Evolutionary conservation across 148 eudicot genomes (phyloP), one percentile per base, ranked within the genome.

Genomic region (Silene uniflora): DNA sequence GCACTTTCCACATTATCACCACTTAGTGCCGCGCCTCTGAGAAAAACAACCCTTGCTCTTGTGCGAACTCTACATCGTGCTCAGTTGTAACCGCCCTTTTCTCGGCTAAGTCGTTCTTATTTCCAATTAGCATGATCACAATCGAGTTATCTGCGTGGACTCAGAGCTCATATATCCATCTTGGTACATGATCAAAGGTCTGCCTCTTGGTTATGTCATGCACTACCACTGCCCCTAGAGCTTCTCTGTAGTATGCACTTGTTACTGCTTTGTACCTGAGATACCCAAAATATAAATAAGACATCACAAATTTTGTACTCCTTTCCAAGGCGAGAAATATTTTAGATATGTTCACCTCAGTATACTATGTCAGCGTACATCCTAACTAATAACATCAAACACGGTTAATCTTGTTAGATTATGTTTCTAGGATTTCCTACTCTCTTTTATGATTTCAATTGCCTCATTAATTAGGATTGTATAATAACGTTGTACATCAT

Each of bases 181-280:
- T 83, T 0, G 87, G 89, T 5, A 90, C 92, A 16, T 91, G 92
- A 78, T 91, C 97, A 66, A 91, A 91, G 4, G 87, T 80, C 63
- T 87, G 91, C 39, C 94, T 77, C 67, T 90, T 90, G 10, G 91
- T 90, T 62, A 89, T 87, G 82, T 91, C 97, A 77, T 91, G 89
- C 44, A 89, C 93, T 62, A 91, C 80, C 76, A 91, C 84, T 39
- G 97, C 97, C 55, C 97, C 97, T 24, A 91, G 73, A 61, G 97
- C 97, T 23, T 94, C 97, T 75, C 97, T 85, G 83, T 91, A 91
- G 80, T 91, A 91, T 71, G 97, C 97, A 79, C 97, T 91, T 76
- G 97, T 91, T 62, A 91, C 97, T 39, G 97, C 97, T 79, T 94
- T 77, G 74, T 90, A 91, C 86, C 97, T n/a, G n/a, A n/a, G n/a